Percentiles rank a stretch among this genome's conserved stretches.
These are phyloP conservation scores for Mallotus repandus DNA, from an alignment of 441 rosid genomes.

Conservation along the genomic window DNA sequence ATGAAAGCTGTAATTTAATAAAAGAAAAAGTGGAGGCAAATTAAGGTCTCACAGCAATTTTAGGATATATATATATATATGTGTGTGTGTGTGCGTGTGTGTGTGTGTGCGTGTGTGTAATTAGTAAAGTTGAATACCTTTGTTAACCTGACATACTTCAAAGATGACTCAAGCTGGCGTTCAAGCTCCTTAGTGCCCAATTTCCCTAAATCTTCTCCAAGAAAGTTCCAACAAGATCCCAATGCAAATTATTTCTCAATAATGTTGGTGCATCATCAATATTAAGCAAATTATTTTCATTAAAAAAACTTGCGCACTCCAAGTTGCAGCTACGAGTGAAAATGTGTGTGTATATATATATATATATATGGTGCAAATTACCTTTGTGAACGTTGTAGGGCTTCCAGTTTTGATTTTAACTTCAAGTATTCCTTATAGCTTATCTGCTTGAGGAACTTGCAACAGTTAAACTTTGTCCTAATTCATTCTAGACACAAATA, in stretches of 20 bases:
- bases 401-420: conserved; percentile 51
- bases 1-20: too few species aligned
- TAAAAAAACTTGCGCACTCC: too few species aligned
- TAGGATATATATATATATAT: background rate
- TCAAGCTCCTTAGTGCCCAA: conserved; percentile 50
- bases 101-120: too few species aligned
- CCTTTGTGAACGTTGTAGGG: conserved; percentile 57
- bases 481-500: background rate
- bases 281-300: too few species aligned
- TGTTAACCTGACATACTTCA: conserved; percentile 53
- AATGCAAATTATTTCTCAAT: background rate
- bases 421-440: conserved; percentile 56
- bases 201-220: conserved; percentile 57
- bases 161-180: conserved; percentile 49
- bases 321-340: too few species aligned
- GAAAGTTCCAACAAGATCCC: conserved; percentile 45
- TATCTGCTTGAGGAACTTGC: conserved; percentile 34
- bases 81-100: too few species aligned
- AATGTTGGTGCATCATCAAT: too few species aligned
- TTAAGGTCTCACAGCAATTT: too few species aligned
- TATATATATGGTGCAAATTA: background rate
- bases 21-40: too few species aligned
- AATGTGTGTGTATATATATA: too few species aligned
- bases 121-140: conserved; percentile 30
- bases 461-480: background rate